Evolutionary conservation across 164 flowering plant species (phyloP).

Genomic region (Saururus chinensis): DNA sequence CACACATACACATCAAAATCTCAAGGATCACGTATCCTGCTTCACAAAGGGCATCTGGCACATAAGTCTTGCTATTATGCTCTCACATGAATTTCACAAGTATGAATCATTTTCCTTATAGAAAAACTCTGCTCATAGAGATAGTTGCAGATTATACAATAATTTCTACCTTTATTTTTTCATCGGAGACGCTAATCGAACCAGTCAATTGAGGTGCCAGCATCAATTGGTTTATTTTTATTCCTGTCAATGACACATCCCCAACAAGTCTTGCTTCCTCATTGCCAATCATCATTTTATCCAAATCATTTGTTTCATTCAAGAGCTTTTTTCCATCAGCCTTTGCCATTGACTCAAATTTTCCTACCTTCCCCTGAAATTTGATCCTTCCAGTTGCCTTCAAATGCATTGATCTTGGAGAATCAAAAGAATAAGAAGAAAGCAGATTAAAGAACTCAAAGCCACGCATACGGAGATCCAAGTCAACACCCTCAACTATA

Average conservation of each 20-base stretch:
- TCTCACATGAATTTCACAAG: not conserved
- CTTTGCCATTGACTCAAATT: slow-evolving; percentile 5
- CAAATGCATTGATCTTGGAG: slow-evolving; percentile 75
- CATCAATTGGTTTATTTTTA: slow-evolving; percentile 84
- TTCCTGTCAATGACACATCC: slow-evolving; percentile 71
- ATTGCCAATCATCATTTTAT: slow-evolving; percentile 12
- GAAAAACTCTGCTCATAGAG: no score
- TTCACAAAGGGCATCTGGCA: not conserved
- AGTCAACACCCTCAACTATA: slow-evolving; percentile 72
- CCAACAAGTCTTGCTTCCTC: slow-evolving; percentile 49
- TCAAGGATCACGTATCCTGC: not conserved
- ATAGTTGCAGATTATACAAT: no score
- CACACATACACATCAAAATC: not conserved
- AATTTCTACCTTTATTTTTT: slow-evolving; percentile 52
- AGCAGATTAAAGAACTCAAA: slow-evolving; percentile 82
- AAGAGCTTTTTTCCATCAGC: slow-evolving; percentile 14
- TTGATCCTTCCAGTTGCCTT: slow-evolving; percentile 93
- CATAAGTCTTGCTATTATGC: no score
- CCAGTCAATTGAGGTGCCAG: slow-evolving; percentile 92
- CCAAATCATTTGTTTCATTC: slow-evolving; percentile 14
- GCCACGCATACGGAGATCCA: slow-evolving; percentile 91
- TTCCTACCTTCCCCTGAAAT: slow-evolving; percentile 72
- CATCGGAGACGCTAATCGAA: slow-evolving; percentile 49
- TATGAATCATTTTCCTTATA: no score
- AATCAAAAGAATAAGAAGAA: slow-evolving; percentile 73